Evolutionary conservation across 441 rosid species (phyloP).

Genomic region (Croton setiger): DNA sequence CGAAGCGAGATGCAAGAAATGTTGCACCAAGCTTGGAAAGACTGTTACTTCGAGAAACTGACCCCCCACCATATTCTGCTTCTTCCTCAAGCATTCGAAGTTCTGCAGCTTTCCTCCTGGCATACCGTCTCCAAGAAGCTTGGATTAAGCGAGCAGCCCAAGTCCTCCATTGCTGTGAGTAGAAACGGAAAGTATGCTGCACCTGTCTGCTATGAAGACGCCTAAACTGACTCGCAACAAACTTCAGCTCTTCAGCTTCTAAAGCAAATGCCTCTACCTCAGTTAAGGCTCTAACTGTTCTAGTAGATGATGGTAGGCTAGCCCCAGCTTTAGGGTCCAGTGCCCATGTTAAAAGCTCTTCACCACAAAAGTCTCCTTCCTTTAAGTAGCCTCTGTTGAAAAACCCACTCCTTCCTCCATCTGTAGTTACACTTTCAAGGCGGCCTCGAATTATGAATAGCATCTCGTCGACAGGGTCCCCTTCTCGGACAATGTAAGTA

Average conservation of each 20-base stretch:
- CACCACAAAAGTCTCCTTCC: slow-evolving; percentile 86
- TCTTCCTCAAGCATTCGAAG: slow-evolving; percentile 40
- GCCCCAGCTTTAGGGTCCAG: slow-evolving; percentile 60
- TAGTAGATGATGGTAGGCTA: slow-evolving; percentile 61
- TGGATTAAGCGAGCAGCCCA: slow-evolving; percentile 92
- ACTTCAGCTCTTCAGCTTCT: slow-evolving; percentile 84
- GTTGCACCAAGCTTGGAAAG: slow-evolving; percentile 56
- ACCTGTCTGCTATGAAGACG: slow-evolving; percentile 89
- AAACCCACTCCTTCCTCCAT: slow-evolving; percentile 94
- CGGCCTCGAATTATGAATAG: slow-evolving; percentile 84
- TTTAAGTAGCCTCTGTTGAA: slow-evolving; percentile 70
- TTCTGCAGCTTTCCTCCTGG: slow-evolving; percentile 62
- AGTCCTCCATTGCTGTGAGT: slow-evolving; percentile 95
- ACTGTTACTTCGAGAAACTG: slow-evolving; percentile 21
- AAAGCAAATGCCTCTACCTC: slow-evolving; percentile 93
- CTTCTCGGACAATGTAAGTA: slow-evolving; percentile 87
- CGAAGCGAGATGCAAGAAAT: slow-evolving; percentile 66
- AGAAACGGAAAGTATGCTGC: slow-evolving; percentile 86
- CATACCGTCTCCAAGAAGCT: slow-evolving; percentile 71
- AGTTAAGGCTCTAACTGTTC: slow-evolving; percentile 63
- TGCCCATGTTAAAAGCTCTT: slow-evolving; percentile 82
- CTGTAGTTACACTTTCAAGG: slow-evolving; percentile 89
- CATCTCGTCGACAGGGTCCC: slow-evolving; percentile 93
- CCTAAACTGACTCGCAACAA: slow-evolving; percentile 86
- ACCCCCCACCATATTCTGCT: slow-evolving; percentile 55